Evolutionary conservation across 1,284 basidiomycete species (phyloP), one percentile per base, ranked within the genome.

Genomic region (Rhodotorula mucilaginosa): DNA sequence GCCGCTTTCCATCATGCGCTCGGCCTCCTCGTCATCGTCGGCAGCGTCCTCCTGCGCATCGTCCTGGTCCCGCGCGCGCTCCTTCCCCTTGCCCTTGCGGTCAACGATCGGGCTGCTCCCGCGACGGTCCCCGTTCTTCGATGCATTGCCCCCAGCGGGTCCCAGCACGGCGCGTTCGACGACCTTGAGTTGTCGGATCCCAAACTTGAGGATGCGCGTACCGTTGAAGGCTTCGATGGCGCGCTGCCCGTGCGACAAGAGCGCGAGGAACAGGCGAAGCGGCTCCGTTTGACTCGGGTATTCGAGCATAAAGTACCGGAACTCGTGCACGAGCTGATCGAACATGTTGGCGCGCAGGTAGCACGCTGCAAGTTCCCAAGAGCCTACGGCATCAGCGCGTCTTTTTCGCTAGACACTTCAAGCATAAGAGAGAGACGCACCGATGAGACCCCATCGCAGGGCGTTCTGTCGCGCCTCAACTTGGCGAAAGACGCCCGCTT

Each of bases 221-320:
- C 86, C 86, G 71, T 91, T 88, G 80, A 92, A 93, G 0, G 88
- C 86, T 72, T 90, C 88, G 0, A 88, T 87, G 8, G 89, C 84
- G 44, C 84, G 84, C 13, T 89, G 78, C 0, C 90, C 89, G 65
- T 88, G 88, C 0, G 88, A 87, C 6, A 95, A 84, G 0, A 86
- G 86, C 0, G 88, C 88, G 6, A 89, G 80, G 39, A 94, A 84
- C 52, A 96, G 84, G 6, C 92, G 87, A 29, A 90, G 81, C 0
- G 91, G 88, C 72, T 93, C 92, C 78, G 90, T 92, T 81, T 90
- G 90, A 83, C 89, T 92, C 78, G 89, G 91, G 79, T 88, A 84
- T 1, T 81, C 82, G 29, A 57, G 63, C 71, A 90, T 87, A 31
- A 94, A 80, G 75, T 89, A 89, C n/a, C 91, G 86, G 12, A 75